Percentiles rank a stretch among this genome's conserved stretches.
These are phyloP conservation scores for Candida rishiriensis DNA, from an alignment of 805 yeast genomes.

Conservation along the genomic window DNA sequence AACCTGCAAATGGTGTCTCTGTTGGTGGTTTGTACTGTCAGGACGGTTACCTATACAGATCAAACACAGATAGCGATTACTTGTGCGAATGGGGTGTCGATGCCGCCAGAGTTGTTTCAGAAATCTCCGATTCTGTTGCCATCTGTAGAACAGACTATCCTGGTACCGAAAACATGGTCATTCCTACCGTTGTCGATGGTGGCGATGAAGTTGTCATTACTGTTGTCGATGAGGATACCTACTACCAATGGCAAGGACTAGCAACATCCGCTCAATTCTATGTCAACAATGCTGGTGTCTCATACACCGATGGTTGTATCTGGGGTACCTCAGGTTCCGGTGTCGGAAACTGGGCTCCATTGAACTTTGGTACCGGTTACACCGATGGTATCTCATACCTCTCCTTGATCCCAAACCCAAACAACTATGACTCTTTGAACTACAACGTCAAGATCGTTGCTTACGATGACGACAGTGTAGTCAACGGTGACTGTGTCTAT, in stretches of 20 bases:
- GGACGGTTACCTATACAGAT: slow-evolving; percentile 76
- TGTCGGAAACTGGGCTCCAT: slow-evolving; percentile 98
- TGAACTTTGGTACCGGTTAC: slow-evolving; percentile 90
- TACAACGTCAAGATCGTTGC: slow-evolving; percentile 44
- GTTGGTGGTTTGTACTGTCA: slow-evolving; percentile 91
- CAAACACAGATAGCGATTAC: slow-evolving; percentile 61
- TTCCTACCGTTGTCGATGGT: slow-evolving; percentile 78
- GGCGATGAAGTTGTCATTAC: slow-evolving; percentile 66
- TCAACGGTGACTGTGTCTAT: slow-evolving; percentile 39
- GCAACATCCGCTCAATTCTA: slow-evolving; percentile 93
- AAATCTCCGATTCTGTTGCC: slow-evolving; percentile 66
- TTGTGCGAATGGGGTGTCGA: slow-evolving; percentile 86
- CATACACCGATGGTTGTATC: slow-evolving; percentile 84
- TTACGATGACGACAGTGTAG: slow-evolving; percentile 18
- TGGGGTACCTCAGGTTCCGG: slow-evolving; percentile 84
- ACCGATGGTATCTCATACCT: slow-evolving; percentile 70
- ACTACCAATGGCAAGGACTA: slow-evolving; percentile 79
- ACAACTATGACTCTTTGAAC: slow-evolving; percentile 62
- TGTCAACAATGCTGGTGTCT: slow-evolving; percentile 94
- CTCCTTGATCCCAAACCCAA: slow-evolving; percentile 93
- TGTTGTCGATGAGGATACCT: slow-evolving; percentile 71
- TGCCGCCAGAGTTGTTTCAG: slow-evolving; percentile 63
- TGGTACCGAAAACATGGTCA: slow-evolving; percentile 97
- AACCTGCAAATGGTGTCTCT: slow-evolving; percentile 86
- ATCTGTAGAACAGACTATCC: slow-evolving; percentile 99